Base-by-base conservation (phyloP, 768 basidiomycete genomes). In the Gymnopilus junonius region DNA sequence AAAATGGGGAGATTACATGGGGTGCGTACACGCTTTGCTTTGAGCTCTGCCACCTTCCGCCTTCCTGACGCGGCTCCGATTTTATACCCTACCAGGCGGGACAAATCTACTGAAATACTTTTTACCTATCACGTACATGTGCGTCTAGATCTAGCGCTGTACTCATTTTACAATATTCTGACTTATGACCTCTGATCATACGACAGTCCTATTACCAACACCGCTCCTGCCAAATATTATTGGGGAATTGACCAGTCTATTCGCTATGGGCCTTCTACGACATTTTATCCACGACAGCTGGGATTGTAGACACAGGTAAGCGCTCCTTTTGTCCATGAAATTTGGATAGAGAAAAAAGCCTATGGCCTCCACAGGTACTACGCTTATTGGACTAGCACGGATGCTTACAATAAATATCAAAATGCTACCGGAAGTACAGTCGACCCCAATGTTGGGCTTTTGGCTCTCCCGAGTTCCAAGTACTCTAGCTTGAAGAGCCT, bases 241-340 rank as follows among this genome's bases (percentile, higher is more conserved):
- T 88, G 87, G 87, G 87, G 87, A 34, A 85, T 89, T 63, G 76
- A 86, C 71, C 80, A 88, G 73, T 78, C 79, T 58, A 76, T 88
- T 60, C 76, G 74, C 15, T 87, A 86, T 62, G 84, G 86, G 7
- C 31, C 71, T 8, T 67, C 73, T 4, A 82, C 76, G 4, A 74
- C 75, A 85, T 87, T 54, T 73, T 87, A 57, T 23, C 74, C 5
- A 71, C 58, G 46, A 82, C 80, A 39, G 82, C 84, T 34, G 87
- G 87, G 61, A 85, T 89, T 61, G 84, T 88, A 40, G 87, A 87
- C 67, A 87, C 87, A 17, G 85, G 81, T 78, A 62, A 29, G 71
- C 62, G 20, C 11, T 1, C 21, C 27, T 14, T 2, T 50, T 2
- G 11, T 12, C 17, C 40, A 29, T 8, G 20, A 15, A 12, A 31